Evolutionary conservation across 164 flowering plant species (phyloP).

Genomic region (Stephania yunnanensis): DNA sequence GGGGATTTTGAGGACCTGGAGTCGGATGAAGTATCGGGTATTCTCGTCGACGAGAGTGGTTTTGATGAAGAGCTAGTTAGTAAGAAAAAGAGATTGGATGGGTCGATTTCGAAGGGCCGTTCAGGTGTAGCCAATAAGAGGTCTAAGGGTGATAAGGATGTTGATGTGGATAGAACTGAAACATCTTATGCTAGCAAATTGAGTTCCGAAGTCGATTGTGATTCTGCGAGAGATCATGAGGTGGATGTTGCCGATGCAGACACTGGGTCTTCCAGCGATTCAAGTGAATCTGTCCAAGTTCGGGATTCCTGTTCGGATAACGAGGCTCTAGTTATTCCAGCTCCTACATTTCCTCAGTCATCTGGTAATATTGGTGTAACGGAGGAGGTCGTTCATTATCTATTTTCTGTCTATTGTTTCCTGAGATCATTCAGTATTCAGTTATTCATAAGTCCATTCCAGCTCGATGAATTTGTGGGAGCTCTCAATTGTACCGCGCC

Average conservation of each 20-base stretch:
- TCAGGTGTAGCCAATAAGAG: background rate
- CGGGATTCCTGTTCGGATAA: slow-evolving; percentile 20
- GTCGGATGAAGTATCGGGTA: slow-evolving; percentile 42
- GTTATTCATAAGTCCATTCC: slow-evolving; percentile 71
- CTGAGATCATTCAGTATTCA: slow-evolving; percentile 70
- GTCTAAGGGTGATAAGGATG: slow-evolving; percentile 9
- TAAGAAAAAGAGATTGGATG: slow-evolving; percentile 49
- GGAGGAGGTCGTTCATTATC: slow-evolving; percentile 63
- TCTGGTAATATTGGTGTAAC: slow-evolving; percentile 76
- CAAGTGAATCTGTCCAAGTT: slow-evolving; percentile 33
- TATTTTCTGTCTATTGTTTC: slow-evolving; percentile 75
- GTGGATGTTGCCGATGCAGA: slow-evolving; percentile 24
- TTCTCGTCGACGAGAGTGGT: slow-evolving; percentile 34
- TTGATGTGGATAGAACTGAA: slow-evolving; percentile 19
- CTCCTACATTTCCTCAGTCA: slow-evolving; percentile 65
- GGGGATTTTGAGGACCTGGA: slow-evolving; percentile 91
- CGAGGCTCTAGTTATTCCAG: slow-evolving; percentile 32
- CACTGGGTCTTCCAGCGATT: slow-evolving; percentile 56
- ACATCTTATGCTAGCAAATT: slow-evolving; percentile 23
- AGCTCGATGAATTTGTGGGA: slow-evolving; percentile 89
- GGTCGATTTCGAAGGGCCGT: slow-evolving; percentile 13
- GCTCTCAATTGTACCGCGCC: slow-evolving; percentile 51
- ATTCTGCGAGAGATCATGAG: slow-evolving; percentile 15
- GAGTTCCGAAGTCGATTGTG: slow-evolving; percentile 22
- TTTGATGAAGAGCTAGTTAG: slow-evolving; percentile 31